Evolutionary conservation across 768 basidiomycete species (phyloP), one percentile per base, ranked within the genome.

Genomic region (Mycena filopes): DNA sequence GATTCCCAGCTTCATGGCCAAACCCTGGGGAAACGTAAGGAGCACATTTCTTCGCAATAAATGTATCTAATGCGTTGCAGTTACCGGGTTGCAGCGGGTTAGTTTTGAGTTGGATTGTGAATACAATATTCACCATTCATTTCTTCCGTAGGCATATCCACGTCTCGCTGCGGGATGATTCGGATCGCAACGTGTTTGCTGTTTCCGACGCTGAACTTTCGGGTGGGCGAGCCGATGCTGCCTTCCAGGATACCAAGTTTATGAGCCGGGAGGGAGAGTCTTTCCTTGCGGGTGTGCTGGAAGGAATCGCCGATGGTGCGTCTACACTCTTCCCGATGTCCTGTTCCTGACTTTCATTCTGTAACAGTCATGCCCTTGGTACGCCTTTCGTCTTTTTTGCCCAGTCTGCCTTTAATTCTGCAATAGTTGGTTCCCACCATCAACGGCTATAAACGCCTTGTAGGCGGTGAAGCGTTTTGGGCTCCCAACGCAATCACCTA

Each of bases 1-100:
- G 59, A 86, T 95, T 41, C 97, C 98, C 1, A 97, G 94, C 64
- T 99, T 99, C 79, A 99, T 98, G 97, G 96, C 96, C 0, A 98
- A 98, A 72, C 96, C 96, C 26, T 98, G 94, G 93, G 90, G 89
- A 33, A 89, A 94, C 72, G 95, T 96, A 73, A 73, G 91, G 15
- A 36, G 58, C 20, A 43, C 36, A 21, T 36, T 45, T 31, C n/a
- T 23, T 13, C 15, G 4, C 6, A 21, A 21, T 25, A 15, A 15
- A 28, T 28, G 50, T 50, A 36, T 72, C 46, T 61, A 31, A 69
- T 29, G 12, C 20, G 42, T 26, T 40, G 42, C 70, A 98, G 93
- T 86, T 98, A 68, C 96, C 98, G 38, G 98, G 98, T 4, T 96
- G 95, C 75, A 96, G 95, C 68, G 98, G 97, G 95, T 94, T 46